A percentile compares a stretch with the other conserved stretches of the same genome.
phyloP scores from a whole-genome alignment of 345 rosid genomes.

The Streptanthus diversifolius region DNA sequence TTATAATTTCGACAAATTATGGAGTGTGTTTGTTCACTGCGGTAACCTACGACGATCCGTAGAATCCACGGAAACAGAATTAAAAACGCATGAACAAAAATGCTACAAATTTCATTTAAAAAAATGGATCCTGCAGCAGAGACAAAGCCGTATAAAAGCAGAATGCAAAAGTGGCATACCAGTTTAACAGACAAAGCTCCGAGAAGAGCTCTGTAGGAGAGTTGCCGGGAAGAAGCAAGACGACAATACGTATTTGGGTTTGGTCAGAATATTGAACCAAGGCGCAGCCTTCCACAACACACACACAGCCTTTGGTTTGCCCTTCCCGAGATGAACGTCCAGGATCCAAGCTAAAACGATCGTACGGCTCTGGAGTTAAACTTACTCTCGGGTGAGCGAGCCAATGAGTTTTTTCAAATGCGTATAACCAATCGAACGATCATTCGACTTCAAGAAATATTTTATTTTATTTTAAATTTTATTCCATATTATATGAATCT shows the following conservation, averaged over 20 bases:
- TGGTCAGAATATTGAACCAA: neutral
- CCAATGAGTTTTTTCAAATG: neutral
- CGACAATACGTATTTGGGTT: neutral
- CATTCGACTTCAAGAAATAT: conserved; percentile 18
- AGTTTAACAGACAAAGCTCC: neutral
- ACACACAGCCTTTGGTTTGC: neutral
- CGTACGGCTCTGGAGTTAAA: neutral
- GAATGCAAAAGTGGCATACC: neutral
- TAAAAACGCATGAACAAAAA: neutral
- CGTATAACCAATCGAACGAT: conserved; percentile 19
- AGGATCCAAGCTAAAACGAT: neutral
- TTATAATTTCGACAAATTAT: neutral
- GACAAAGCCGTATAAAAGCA: neutral
- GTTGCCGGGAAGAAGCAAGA: neutral
- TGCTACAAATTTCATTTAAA: neutral
- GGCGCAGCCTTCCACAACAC: neutral
- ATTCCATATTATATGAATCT: neutral
- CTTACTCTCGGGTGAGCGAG: neutral
- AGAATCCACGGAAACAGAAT: neutral
- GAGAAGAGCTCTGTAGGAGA: neutral
- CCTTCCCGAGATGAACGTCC: neutral
- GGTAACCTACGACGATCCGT: neutral
- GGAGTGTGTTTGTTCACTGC: neutral
- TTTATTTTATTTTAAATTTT: neutral
- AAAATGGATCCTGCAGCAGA: neutral